A percentile compares a stretch with the other conserved stretches of the same genome.
These are phyloP conservation scores for Linum lewisii DNA, from an alignment of 345 rosid species.

Conservation along the genomic window DNA sequence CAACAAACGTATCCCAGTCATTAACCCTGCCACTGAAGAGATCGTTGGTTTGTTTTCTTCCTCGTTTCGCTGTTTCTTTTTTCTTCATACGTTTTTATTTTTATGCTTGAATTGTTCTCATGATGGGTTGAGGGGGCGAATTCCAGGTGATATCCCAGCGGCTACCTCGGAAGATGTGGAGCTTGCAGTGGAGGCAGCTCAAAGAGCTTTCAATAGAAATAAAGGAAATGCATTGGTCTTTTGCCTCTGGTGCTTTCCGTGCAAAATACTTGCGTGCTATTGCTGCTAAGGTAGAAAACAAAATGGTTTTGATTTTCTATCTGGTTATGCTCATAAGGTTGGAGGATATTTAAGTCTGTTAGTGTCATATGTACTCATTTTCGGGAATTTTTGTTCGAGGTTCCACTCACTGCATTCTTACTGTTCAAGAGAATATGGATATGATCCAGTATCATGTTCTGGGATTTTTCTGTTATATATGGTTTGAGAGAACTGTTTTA, in stretches of 20 bases:
- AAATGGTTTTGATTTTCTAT: not conserved
- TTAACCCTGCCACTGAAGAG: conserved; percentile 75
- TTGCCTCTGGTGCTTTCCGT: conserved; percentile 67
- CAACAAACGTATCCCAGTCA: conserved; percentile 54
- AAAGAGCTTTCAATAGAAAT: conserved; percentile 60
- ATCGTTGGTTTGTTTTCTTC: conserved; percentile 68
- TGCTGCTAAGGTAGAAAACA: conserved; percentile 70
- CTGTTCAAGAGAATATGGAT: too few species aligned
- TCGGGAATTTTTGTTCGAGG: too few species aligned
- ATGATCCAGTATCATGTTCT: too few species aligned
- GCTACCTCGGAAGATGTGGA: conserved; percentile 93
- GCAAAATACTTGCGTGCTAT: conserved; percentile 92
- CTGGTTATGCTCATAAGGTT: not conserved
- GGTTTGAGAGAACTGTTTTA: too few species aligned
- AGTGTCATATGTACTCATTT: not conserved
- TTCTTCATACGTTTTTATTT: not conserved
- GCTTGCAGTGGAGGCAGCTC: conserved; percentile 80
- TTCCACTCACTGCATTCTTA: too few species aligned
- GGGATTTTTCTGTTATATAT: too few species aligned
- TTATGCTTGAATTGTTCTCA: not conserved
- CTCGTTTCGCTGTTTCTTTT: not conserved
- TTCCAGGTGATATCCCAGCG: conserved; percentile 83
- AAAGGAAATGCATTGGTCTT: conserved; percentile 77
- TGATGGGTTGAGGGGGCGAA: conserved; percentile 7
- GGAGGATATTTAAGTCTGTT: not conserved